Evolutionary conservation across 192 early-diverging fungal species (phyloP), one percentile per base, ranked within the genome.

Genomic region (Gigaspora rosea): DNA sequence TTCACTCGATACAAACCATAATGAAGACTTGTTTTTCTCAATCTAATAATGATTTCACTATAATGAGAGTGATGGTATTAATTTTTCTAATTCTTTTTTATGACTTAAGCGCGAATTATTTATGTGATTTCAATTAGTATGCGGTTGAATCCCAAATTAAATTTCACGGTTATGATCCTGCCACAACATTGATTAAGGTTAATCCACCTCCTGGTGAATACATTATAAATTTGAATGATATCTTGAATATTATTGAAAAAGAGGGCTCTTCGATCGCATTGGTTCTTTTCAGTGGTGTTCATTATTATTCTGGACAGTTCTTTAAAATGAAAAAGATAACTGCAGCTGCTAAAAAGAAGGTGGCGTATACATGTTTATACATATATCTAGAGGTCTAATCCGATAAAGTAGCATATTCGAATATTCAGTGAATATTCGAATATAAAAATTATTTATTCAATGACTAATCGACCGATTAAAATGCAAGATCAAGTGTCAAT

Each of bases 231-330:
- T 93, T 92, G 6, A 88, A 94, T 69, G 95, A 96, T 79, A 95
- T 99, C 70, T 75, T 97, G 63, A 81, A 88, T 0, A 76, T 83
- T 1, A 94, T 99, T 58, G 86, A 86, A 73, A 81, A 87, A 35
- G 85, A 94, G 62, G 94, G 95, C 15, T 85, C 90, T 65, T 77
- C 80, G 15, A 94, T 95, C 76, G 95, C 97, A 16, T 85, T 98
- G 15, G 93, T 99, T 3, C 83, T 96, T 80, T 91, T 97, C 66
- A 90, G 90, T 59, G 96, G 95, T 16, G 84, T 99, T 46, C 96
- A 99, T 80, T 99, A 95, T 81, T 98, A 98, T 83, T 96, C 96
- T 12, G 97, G 96, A 4, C 92, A 92, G 79, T 86, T 82, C 36
- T 97, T 97, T 85, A 92, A 96, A 35, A 92, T 99, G 46, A 86